A percentile compares a stretch with the other conserved stretches of the same genome.
Evolutionary conservation across 306 rosid species (phyloP).

Genomic region (Canavalia gladiata): DNA sequence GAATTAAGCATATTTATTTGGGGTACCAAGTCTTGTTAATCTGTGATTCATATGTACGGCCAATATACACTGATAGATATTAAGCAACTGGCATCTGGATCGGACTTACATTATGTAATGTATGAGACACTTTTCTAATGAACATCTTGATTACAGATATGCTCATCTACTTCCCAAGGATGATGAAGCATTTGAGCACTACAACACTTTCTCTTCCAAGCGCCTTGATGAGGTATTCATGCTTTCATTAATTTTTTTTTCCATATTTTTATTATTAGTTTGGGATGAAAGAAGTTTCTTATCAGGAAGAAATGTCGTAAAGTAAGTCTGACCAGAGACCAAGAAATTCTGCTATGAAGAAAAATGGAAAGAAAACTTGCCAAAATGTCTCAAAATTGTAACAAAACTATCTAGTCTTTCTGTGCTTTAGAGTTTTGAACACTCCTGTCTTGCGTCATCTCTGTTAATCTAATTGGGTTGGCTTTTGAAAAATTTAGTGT

Average conservation of each 20-base stretch:
- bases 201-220: slow-evolving; percentile 78
- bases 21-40: neutral
- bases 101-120: slow-evolving; percentile 34
- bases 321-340: neutral
- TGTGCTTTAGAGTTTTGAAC: slow-evolving; percentile 2
- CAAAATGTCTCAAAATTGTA: slow-evolving; percentile 2
- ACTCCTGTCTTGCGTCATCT: slow-evolving; percentile 5
- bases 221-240: slow-evolving; percentile 91
- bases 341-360: slow-evolving; percentile 12
- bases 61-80: neutral
- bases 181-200: slow-evolving; percentile 91
- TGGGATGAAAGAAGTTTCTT: neutral
- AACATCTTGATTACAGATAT: slow-evolving; percentile 62
- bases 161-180: slow-evolving; percentile 92
- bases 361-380: slow-evolving; percentile 16
- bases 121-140: slow-evolving; percentile 12
- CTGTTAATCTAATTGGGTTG: slow-evolving; percentile 11
- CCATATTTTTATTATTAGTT: slow-evolving; percentile 15
- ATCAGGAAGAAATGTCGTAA: neutral
- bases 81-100: slow-evolving; percentile 24
- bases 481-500: slow-evolving; percentile 27
- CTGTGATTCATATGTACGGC: slow-evolving; percentile 10
- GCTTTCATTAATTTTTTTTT: slow-evolving; percentile 12
- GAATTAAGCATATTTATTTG: slow-evolving; percentile 3
- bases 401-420: slow-evolving; percentile 4